phyloP scores from a whole-genome alignment of 768 basidiomycete genomes.

The Cubamyces lactineus region DNA sequence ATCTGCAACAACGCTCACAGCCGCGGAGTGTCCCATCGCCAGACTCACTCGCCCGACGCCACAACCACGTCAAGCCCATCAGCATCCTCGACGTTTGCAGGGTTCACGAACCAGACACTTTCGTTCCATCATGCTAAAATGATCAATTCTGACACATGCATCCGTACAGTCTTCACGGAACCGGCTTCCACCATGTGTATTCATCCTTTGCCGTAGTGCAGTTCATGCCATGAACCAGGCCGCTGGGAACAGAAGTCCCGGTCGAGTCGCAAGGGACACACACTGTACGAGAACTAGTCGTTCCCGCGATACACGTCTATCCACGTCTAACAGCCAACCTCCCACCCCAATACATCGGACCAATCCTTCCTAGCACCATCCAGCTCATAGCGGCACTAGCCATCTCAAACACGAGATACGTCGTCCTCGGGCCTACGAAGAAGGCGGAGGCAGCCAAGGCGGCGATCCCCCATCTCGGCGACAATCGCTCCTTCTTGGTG shows the following conservation, averaged over 20 bases:
- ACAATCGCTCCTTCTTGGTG: constrained; percentile 29
- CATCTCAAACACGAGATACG: constrained; percentile 68
- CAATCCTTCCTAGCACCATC: constrained; percentile 51
- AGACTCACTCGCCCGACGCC: neutral
- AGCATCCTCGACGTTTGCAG: no score
- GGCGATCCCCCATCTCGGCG: constrained; percentile 57
- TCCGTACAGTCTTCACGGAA: neutral
- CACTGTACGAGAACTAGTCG: no score
- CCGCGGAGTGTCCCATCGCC: neutral
- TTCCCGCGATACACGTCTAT: no score
- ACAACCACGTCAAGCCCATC: neutral
- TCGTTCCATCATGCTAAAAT: neutral
- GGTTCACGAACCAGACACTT: neutral
- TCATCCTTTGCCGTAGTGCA: no score
- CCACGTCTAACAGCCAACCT: constrained; percentile 3
- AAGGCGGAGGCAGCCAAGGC: constrained; percentile 57
- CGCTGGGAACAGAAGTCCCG: no score
- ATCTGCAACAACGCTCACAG: constrained; percentile 13
- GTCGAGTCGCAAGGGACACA: no score
- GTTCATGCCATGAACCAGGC: no score
- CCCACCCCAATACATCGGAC: constrained; percentile 33
- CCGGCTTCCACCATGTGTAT: no score
- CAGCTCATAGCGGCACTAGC: constrained; percentile 52
- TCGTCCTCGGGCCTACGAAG: constrained; percentile 65
- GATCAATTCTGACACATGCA: neutral